Base-by-base conservation (phyloP, 108 stramenopile species). In the Skeletonema tropicum region DNA sequence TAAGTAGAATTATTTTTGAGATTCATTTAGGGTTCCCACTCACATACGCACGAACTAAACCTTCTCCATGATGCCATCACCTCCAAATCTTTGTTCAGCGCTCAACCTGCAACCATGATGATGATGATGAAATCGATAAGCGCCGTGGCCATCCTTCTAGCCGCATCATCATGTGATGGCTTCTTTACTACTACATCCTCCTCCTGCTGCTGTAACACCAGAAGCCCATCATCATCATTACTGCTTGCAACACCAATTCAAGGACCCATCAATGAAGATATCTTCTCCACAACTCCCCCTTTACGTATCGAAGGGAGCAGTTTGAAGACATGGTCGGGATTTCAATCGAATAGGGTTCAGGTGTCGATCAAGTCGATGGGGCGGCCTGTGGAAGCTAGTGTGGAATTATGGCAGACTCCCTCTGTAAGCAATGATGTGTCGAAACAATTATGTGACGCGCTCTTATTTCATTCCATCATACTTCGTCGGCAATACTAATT, bases 181-280 rank as follows among this genome's bases (percentile, higher is more conserved):
- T 38, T 38, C 36, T 38, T 15, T n/a, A 5, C 46, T 0, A 48
- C 46, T 0, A 48, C 46, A 32, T n/a, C n/a, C n/a, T n/a, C n/a
- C n/a, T n/a, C n/a, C n/a, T 32, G 32, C 32, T 32, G 32, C 4
- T 3, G 3, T 4, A 32, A 2, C 32, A 32, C n/a, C 46, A 48
- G 5, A 15, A 48, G n/a, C 3, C 17, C n/a, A 4, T 17, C 46
- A 48, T 48, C 46, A 2, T 48, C 46, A 48, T 48, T 5, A 48
- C 46, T 48, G 4, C 1, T 9, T 4, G 17, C 46, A 48, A 15
- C 46, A 48, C 46, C 46, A 48, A 48, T 48, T 17, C 6, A 15
- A n/a, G 46, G 46, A 48, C 46, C 46, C n/a, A 48, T 48, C 46
- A 48, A 48, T 17, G 46, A 48, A 48, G 46, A 48, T 48, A 48